Evolutionary conservation across 2,329 filamentous ascomycete species (phyloP).

Genomic region (Trichoderma gracile): DNA sequence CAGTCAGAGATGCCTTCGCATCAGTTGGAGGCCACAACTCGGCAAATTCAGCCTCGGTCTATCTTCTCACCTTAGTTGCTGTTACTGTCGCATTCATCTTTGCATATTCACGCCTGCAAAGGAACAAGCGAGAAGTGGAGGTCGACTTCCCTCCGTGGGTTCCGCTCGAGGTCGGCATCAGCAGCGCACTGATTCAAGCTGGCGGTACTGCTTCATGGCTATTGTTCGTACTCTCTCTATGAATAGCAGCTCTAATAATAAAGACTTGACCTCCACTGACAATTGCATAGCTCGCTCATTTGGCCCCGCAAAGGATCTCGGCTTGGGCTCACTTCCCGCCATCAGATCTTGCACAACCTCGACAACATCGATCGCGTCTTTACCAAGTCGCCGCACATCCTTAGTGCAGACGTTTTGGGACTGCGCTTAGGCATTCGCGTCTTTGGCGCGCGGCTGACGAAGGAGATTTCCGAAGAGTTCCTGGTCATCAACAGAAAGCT

Average conservation of each 20-base stretch:
- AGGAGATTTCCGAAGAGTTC: not conserved
- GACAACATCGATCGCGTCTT: conserved; percentile 28
- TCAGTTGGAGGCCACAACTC: not conserved
- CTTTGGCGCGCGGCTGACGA: conserved; percentile 26
- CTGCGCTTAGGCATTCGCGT: conserved; percentile 28
- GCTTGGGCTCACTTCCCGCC: conserved; percentile 29
- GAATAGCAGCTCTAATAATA: not conserved
- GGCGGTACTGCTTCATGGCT: conserved; percentile 4
- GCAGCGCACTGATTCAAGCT: conserved; percentile 3
- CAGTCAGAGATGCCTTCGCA: not conserved
- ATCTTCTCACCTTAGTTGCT: not conserved
- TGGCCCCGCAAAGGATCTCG: conserved; percentile 24
- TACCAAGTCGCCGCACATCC: conserved; percentile 25
- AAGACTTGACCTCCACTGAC: not conserved
- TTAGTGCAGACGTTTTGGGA: conserved; percentile 25
- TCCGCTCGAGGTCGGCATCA: conserved; percentile 8
- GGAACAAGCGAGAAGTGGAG: not conserved
- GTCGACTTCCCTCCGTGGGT: conserved; percentile 8
- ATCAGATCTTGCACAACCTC: conserved; percentile 29
- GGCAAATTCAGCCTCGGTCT: not conserved
- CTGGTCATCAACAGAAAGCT: conserved; percentile 23
- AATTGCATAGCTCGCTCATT: not conserved
- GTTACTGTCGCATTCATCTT: not conserved
- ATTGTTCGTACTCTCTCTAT: not conserved
- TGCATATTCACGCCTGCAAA: not conserved